Evolutionary conservation across 1,284 basidiomycete species (phyloP).

Genomic region (Lignosus rhinocerotis): DNA sequence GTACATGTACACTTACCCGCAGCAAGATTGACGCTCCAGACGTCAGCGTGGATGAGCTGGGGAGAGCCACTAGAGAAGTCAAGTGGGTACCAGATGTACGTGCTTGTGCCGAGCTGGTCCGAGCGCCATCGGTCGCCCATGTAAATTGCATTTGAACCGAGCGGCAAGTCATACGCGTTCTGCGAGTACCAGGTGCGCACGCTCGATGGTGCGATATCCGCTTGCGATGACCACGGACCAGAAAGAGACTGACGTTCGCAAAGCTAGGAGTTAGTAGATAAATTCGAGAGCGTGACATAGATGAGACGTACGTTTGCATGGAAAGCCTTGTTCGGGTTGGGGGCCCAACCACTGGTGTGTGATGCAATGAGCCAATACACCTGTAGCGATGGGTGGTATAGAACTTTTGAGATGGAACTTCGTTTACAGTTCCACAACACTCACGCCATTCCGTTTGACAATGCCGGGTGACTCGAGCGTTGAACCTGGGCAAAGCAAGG

Average conservation of each 20-base stretch:
- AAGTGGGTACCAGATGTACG: conserved; percentile 64
- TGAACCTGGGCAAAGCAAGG: conserved; percentile 38
- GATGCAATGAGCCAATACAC: conserved; percentile 62
- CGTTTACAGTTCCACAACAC: conserved; percentile 9
- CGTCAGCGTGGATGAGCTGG: conserved; percentile 54
- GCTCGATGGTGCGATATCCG: conserved; percentile 52
- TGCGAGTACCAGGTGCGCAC: conserved; percentile 63
- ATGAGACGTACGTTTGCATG: conserved; percentile 43
- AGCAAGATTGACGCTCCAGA: conserved; percentile 54
- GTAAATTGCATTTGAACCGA: conserved; percentile 55
- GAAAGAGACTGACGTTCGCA: conserved; percentile 45
- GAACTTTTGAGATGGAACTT: not conserved
- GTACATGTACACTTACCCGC: conserved; percentile 35
- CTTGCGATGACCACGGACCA: conserved; percentile 57
- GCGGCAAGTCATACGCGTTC: conserved; percentile 55
- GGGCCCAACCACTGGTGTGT: conserved; percentile 60
- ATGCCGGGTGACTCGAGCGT: conserved; percentile 66
- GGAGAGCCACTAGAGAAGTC: conserved; percentile 54
- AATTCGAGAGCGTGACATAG: not conserved
- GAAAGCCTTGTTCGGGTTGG: conserved; percentile 65
- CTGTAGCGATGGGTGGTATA: conserved; percentile 28
- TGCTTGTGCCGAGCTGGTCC: conserved; percentile 53
- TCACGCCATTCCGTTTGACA: conserved; percentile 54
- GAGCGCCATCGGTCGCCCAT: conserved; percentile 69
- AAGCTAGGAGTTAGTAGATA: not conserved